Evolutionary conservation across 345 rosid genomes (phyloP), one percentile per base, ranked within the genome.

Genomic region (Heritiera fomes): DNA sequence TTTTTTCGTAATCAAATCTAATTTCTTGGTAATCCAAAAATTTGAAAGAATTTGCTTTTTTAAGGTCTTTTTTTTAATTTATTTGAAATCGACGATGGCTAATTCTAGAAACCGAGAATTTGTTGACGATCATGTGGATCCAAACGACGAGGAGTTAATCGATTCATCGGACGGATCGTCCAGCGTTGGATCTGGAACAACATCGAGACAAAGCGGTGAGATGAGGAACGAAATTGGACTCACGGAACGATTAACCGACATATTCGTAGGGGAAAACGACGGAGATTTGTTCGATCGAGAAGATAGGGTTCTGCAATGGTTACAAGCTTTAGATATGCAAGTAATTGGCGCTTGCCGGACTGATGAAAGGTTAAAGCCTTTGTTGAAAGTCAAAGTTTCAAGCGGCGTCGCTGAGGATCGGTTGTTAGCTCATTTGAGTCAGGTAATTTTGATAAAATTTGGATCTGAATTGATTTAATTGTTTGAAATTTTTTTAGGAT

Each of bases 301-400:
- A 80, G 95, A 89, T 79, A 92, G 86, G 84, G 90, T 97, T 80
- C 61, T 94, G 81, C 87, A 84, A 87, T 97, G 99, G 99, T 80
- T 97, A 15, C 98, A 87, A 75, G 95, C 98, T 71, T 87, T 97
- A 79, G 98, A 97, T 84, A 76, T 93, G 90, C 99, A 94, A 70
- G 92, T 97, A 17, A 77, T 91, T 60, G 99, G 99, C 23, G 98
- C 98, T 30, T 97, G 99, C 83, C 87, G 99, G n/a, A 94, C 89
- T 7, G 98, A 97, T 17, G 99, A 97, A 91, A 90, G 99, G 79
- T 80, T 97, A 82, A 97, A 90, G 87, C 99, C 99, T 15, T 79
- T 97, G 88, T 81, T 94, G 87, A 97, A 94, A 88, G 65, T 85
- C 3, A 94, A 84, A 50, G 90, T 85, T 34, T 86, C 96, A 1